phyloP scores from a whole-genome alignment of 163 green algal genomes.

The Scenedesmus sp. region DNA sequence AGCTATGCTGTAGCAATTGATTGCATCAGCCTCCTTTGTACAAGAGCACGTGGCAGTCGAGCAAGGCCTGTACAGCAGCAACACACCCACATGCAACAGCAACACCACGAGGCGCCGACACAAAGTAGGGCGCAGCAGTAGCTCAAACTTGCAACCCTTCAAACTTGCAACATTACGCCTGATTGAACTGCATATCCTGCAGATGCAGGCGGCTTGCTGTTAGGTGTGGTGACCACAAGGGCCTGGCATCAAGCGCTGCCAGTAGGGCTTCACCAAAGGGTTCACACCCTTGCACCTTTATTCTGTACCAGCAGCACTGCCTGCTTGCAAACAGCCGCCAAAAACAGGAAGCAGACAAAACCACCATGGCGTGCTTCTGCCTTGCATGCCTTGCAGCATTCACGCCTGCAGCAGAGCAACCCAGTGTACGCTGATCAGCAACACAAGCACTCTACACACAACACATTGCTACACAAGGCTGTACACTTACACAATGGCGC shows the following conservation, averaged over 20 bases:
- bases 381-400: background rate
- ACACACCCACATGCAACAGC: too few relatives aligned
- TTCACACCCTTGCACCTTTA: background rate
- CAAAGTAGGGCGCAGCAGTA: too few relatives aligned
- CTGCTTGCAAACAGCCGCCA: background rate
- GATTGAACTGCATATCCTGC: too few relatives aligned
- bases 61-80: too few relatives aligned
- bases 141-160: too few relatives aligned
- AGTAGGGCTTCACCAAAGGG: background rate
- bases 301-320: background rate
- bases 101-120: too few relatives aligned
- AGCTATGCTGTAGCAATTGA: too few relatives aligned
- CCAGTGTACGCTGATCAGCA: background rate
- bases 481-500: background rate
- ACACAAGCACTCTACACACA: background rate
- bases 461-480: background rate
- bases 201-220: background rate
- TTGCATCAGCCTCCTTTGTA: too few relatives aligned
- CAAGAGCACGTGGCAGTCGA: too few relatives aligned
- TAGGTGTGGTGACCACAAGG: background rate
- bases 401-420: background rate
- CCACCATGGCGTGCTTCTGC: too few relatives aligned
- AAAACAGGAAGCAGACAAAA: background rate
- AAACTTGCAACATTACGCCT: too few relatives aligned
- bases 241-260: too few relatives aligned